Base-by-base conservation (phyloP, 352 stramenopile genomes). In the Phytophthora sp. region DNA sequence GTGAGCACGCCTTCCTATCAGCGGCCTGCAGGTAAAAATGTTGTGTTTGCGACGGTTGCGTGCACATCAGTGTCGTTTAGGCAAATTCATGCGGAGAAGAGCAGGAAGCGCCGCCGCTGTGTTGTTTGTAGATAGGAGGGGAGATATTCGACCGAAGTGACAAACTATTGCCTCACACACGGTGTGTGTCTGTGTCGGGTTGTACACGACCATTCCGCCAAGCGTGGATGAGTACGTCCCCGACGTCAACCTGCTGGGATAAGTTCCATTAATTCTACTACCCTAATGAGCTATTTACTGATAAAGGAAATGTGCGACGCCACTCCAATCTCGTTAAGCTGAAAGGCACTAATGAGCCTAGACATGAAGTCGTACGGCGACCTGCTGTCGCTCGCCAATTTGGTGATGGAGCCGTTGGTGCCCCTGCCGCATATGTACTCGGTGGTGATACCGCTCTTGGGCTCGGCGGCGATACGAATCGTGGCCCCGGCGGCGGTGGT, bases 261-360 rank as follows among this genome's bases (percentile, higher is more conserved):
- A 60, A 60, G n/a, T 51, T 30, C 27, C 38, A 60, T 6, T 16
- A 31, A 29, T 39, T 59, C 11, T 50, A 59, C 36, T 60, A 51
- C 16, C 52, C 38, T 24, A 60, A 30, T 12, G 35, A 18, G n/a
- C n/a, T 45, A 6, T 45, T 24, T 15, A 42, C 36, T 5, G 38
- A 26, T 16, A 51, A 38, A 21, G 36, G 36, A 8, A 58, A 58
- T 6, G 52, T 59, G 15, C 15, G 52, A 1, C 35, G 24, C 5
- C 52, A 59, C 52, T 59, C 35, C 2, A 47, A 46, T 13, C 51
- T 55, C 30, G 30, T 18, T 18, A 59, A 59, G 23, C 24, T 26
- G 18, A 45, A 45, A 11, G 35, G 20, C n/a, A 15, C 33, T 8
- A 8, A 15, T 15, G 33, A 39, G 9, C 33, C 33, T 15, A 39